Base-by-base conservation (phyloP, 441 rosid species). In the Raphanus hybrid region DNA sequence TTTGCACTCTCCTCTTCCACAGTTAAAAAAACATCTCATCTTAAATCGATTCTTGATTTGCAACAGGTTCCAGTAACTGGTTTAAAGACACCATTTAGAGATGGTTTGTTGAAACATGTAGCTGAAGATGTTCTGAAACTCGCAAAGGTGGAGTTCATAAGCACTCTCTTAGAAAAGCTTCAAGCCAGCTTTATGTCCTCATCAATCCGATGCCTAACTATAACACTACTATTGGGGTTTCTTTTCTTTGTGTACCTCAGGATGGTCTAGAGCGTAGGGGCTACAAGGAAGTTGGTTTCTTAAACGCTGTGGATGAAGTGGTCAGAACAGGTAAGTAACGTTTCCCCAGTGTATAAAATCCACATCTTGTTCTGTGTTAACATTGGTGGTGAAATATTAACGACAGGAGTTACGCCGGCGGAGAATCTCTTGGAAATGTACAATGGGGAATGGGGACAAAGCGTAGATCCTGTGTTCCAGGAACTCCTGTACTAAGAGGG, bases 201-300 rank as follows among this genome's bases (percentile, higher is more conserved):
- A n/a, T n/a, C n/a, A n/a, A n/a, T n/a, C n/a, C n/a, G n/a, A n/a
- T n/a, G n/a, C n/a, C n/a, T n/a, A n/a, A n/a, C n/a, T n/a, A n/a
- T n/a, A n/a, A n/a, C n/a, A n/a, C n/a, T n/a, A n/a, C n/a, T n/a
- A n/a, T n/a, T n/a, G n/a, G n/a, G n/a, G n/a, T n/a, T n/a, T n/a
- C 70, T 16, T 14, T 52, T 37, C 8, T 16, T 35, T 35, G 43
- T 32, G 39, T 37, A 5, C 69, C 83, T 75, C 86, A 96, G 99
- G 98, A 88, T 77, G 99, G 99, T 77, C 81, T 96, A 82, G 98
- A 96, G 85, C 90, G 97, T 41, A 85, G 99, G 85, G 99, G 98
- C 48, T 96, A 70, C 75, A 96, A 96, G 89, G 99, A 96, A 87
- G 75, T 87, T 0, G 93, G 96, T 5, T 93, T 96, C 89, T 85